Evolutionary conservation across 1,284 basidiomycete genomes (phyloP), one percentile per base, ranked within the genome.

Genomic region (Tilletia caries): DNA sequence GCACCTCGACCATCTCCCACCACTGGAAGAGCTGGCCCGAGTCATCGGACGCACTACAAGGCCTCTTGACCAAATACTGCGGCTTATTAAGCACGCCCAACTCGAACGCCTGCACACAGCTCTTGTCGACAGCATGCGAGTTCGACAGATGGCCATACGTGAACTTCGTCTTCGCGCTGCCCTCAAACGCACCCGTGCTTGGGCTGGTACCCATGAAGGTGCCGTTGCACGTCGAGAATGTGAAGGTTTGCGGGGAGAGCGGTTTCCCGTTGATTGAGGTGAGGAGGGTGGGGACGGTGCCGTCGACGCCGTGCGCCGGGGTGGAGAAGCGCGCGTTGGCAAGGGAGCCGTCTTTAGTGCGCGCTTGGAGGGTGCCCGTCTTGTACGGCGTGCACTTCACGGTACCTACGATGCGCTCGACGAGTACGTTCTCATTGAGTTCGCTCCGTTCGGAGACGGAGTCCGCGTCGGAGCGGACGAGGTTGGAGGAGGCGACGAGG

Each of bases 1-100:
- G 32, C 5, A 66, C 37, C 27, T 66, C 67, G 67, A 70, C 67
- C 62, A 54, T 66, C 65, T 64, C 48, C 58, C 58, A 62, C 29
- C 33, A 62, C 6, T 62, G 58, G 33, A 37, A 37, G 4, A 62
- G 29, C 58, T 62, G 58, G 20, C 27, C 18, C 29, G 58, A 37
- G 58, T 62, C 32, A 18, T 62, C 58, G 32, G 58, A 62, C 13
- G 6, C 18, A 29, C 32, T 34, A 29, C 58, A 62, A 15, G 12
- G 29, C 0, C 32, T 4, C 32, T 37, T 33, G 58, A 33, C 32
- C 27, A 62, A 13, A 29, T 33, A 62, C 58, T 62, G 58, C 10
- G 29, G 32, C 58, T 62, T 62, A 15, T 62, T 62, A 29, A 33
- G 2, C 15, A 20, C 18, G 29, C 58, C 58, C 18, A 37, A 29